A percentile compares a stretch with the other conserved stretches of the same genome.
Evolutionary conservation across 768 basidiomycete species (phyloP).

Genomic region (Cystobasidium tubakii): DNA sequence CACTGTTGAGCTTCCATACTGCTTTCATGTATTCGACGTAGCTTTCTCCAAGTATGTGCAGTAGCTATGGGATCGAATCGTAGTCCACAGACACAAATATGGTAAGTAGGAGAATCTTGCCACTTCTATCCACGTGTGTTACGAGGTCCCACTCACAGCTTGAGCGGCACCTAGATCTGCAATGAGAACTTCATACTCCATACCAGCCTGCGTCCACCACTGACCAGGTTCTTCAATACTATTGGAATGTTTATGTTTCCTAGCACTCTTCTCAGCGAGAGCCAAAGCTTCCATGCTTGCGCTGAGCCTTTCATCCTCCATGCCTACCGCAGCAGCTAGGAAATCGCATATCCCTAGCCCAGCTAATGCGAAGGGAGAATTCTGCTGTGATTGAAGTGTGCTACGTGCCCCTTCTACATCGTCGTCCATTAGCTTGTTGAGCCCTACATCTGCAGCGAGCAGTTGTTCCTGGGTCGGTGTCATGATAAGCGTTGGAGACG

Average conservation of each 20-base stretch:
- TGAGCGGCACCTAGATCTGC: slow-evolving; percentile 31
- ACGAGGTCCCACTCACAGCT: not conserved
- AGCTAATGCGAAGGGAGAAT: slow-evolving; percentile 30
- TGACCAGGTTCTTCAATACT: slow-evolving; percentile 20
- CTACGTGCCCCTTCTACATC: slow-evolving; percentile 11
- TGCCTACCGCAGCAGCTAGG: slow-evolving; percentile 25
- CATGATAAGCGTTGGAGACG: not conserved
- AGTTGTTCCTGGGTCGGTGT: slow-evolving; percentile 13
- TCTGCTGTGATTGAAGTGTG: slow-evolving; percentile 2
- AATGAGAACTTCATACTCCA: slow-evolving; percentile 27
- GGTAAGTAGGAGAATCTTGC: no score
- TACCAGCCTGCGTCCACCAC: slow-evolving; percentile 22
- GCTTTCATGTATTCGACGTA: slow-evolving; percentile 32
- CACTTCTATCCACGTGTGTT: no score
- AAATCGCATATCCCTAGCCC: slow-evolving; percentile 31
- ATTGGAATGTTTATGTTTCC: slow-evolving; percentile 11
- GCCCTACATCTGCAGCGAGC: slow-evolving; percentile 17
- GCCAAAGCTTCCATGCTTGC: slow-evolving; percentile 16
- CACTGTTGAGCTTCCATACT: slow-evolving; percentile 31
- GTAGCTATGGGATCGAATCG: not conserved
- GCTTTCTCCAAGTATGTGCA: slow-evolving; percentile 26
- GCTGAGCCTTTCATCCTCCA: slow-evolving; percentile 25
- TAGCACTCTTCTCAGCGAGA: slow-evolving; percentile 21
- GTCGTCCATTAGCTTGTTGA: slow-evolving; percentile 17
- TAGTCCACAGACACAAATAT: no score